These are phyloP conservation scores for Chlorella sp. DNA, from an alignment of 139 green algal genomes.

Conservation along the genomic window DNA sequence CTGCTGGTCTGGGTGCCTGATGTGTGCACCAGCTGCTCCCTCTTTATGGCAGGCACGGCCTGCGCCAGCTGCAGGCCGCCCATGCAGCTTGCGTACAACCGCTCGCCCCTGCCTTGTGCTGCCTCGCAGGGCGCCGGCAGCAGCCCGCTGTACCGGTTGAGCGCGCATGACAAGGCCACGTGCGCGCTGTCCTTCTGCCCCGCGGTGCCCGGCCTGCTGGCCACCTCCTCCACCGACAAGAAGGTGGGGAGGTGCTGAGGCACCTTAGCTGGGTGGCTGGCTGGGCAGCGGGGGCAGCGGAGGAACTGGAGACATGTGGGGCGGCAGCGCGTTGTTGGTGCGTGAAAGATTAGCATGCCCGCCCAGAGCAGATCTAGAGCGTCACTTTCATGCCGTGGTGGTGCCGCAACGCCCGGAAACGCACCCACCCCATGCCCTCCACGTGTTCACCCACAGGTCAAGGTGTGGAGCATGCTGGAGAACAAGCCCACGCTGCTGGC, in stretches of 20 bases:
- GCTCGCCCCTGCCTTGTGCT: neutral
- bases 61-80: neutral
- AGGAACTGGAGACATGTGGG: no score
- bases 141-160: constrained; percentile 69
- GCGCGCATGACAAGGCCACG: constrained; percentile 82
- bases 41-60: no score
- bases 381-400: no score
- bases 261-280: no score
- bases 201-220: constrained; percentile 74
- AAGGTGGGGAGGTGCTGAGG: constrained; percentile 48
- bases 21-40: neutral
- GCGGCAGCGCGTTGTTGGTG: no score
- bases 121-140: constrained; percentile 45
- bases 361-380: no score
- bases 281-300: no score
- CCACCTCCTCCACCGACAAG: constrained; percentile 94
- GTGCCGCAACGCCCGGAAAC: no score
- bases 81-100: neutral
- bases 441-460: constrained; percentile 67
- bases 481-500: constrained; percentile 72
- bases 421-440: neutral
- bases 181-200: constrained; percentile 81
- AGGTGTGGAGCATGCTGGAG: constrained; percentile 91
- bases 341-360: no score
- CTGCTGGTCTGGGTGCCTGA: no score